Conservation (phyloP, 129 eudicot species). For the Pittosporum tobira region DNA sequence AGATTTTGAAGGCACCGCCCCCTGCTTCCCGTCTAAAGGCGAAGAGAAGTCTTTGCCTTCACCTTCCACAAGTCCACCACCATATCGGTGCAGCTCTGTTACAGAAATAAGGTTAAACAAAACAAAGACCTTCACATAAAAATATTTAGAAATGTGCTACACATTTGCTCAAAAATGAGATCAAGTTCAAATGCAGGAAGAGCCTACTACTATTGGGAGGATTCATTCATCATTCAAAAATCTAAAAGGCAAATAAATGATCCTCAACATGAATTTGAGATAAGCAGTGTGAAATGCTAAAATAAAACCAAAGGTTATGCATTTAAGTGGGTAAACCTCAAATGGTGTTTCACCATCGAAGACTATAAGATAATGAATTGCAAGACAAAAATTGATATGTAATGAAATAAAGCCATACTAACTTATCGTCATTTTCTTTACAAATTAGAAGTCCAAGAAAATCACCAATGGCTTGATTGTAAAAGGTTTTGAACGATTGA, state of each 20-base stretch:
- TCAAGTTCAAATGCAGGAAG: not conserved
- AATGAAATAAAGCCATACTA: too few relatives aligned
- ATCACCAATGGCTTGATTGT: not conserved
- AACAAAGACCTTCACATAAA: not conserved
- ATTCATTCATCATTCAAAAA: not conserved
- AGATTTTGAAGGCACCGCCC: slow-evolving; percentile 35
- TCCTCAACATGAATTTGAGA: not conserved
- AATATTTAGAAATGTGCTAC: not conserved
- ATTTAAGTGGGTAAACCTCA: not conserved
- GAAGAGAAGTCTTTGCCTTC: slow-evolving; percentile 58
- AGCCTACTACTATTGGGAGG: not conserved
- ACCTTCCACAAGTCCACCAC: slow-evolving; percentile 69
- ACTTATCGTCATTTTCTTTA: not conserved
- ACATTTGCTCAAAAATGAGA: not conserved
- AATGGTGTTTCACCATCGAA: not conserved
- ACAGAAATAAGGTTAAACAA: slow-evolving; percentile 3
- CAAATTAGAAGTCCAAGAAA: not conserved
- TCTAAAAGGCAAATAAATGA: not conserved
- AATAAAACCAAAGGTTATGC: too few relatives aligned
- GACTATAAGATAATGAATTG: not conserved
- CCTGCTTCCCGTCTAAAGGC: slow-evolving; percentile 61
- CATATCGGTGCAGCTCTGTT: slow-evolving; percentile 80
- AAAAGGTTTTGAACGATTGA: not conserved
- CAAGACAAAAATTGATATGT: not conserved
- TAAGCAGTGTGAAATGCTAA: not conserved